Base-by-base conservation (phyloP, 2,329 filamentous ascomycete species). In the Teratosphaeria viscida region DNA sequence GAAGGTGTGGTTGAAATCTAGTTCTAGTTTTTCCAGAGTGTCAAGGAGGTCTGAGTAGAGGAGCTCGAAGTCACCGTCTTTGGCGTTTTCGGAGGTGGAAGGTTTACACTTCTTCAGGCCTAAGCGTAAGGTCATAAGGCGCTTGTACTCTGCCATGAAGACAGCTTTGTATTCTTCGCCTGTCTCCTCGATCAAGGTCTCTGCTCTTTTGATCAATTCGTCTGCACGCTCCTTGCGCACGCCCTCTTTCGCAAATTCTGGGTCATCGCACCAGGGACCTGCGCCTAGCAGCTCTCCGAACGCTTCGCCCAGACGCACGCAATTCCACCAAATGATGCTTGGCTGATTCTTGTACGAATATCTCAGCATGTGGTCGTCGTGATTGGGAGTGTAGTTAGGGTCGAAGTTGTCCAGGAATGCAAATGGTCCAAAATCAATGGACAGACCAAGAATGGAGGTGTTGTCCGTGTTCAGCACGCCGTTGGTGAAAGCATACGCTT, bases 401-500 rank as follows among this genome's bases (percentile, higher is more conserved):
- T 99, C 92, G 69, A 97, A 99, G 70, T 92, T 91, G 73, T 99
- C 94, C 78, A 99, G 87, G 74, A 99, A 99, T 5, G 94, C 94
- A 68, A 99, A 99, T 0, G 94, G 94, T 0, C 94, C 94, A 71
- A 92, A 99, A 74, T 99, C 94, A 63, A 99, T 87, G 5, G 88
- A 92, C 0, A 99, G 77, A 0, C 94, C 94, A 59, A 86, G 86
- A 56, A 99, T 82, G 0, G 91, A 96, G 0, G 94, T 99, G 73
- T 99, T 99, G 72, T 99, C 94, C 0, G 94, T 97, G 75, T 99
- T 99, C 60, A 99, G 79, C 3, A 99, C 94, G 54, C 94, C 94
- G 69, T 99, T 99, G 82, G 95, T 97, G 77, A 99, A 99, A n/a
- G 90, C 94, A 70, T 97, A 97, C 0, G 90, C 91, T 77, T 99